phyloP scores from a whole-genome alignment of 495 filamentous ascomycete genomes.

The Haplographium delicatum region DNA sequence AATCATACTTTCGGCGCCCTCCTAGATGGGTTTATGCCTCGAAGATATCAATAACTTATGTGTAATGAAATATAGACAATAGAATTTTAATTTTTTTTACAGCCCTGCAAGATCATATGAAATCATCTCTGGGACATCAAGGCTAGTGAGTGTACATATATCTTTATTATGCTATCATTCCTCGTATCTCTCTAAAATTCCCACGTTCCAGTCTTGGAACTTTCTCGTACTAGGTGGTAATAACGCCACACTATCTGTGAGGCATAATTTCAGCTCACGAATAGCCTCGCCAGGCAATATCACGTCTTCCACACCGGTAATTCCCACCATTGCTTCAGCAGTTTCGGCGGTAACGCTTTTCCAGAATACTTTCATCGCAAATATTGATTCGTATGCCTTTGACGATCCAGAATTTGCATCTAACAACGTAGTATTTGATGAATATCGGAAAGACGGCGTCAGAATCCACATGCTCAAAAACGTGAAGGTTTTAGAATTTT shows the following conservation, averaged over 20 bases:
- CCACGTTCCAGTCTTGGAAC: slow-evolving; percentile 64
- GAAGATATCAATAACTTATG: no score
- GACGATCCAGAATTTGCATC: background rate
- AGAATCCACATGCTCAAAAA: slow-evolving; percentile 10
- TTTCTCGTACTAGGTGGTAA: slow-evolving; percentile 50
- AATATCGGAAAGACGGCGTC: background rate
- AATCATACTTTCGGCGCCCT: no score
- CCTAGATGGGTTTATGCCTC: no score
- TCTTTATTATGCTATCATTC: background rate
- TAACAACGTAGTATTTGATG: background rate
- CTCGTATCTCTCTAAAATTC: slow-evolving; percentile 47
- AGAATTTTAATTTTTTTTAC: no score
- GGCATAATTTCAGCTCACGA: slow-evolving; percentile 31
- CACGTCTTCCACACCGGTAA: slow-evolving; percentile 58
- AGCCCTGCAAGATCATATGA: no score
- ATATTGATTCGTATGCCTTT: no score
- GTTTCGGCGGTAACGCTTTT: slow-evolving; percentile 30
- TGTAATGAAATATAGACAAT: no score
- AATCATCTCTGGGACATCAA: no score
- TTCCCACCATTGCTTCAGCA: slow-evolving; percentile 50
- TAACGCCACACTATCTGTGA: slow-evolving; percentile 46
- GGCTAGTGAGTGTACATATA: no score
- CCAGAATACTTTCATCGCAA: slow-evolving; percentile 24
- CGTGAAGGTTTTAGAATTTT: no score
- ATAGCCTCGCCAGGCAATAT: slow-evolving; percentile 49